Evolutionary conservation across 768 basidiomycete genomes (phyloP).

Genomic region (Rhodotorula paludigena): DNA sequence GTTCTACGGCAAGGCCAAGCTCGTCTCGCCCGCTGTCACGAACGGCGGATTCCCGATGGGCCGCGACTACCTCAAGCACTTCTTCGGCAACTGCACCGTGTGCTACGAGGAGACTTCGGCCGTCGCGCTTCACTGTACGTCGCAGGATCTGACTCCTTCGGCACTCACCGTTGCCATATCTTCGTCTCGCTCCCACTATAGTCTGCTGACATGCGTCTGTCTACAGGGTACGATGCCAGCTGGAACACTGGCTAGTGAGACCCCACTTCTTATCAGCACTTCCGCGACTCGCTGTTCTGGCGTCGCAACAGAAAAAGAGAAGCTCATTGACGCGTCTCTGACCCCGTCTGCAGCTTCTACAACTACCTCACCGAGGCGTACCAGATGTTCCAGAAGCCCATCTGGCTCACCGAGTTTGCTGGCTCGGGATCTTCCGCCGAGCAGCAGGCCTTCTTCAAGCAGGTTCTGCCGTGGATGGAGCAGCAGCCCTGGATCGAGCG

Average conservation of each 20-base stretch:
- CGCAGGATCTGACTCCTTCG: too few relatives aligned
- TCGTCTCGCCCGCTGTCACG: slow-evolving; percentile 36
- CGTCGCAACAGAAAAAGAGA: too few relatives aligned
- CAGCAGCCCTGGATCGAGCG: slow-evolving; percentile 23
- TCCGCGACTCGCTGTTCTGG: too few relatives aligned
- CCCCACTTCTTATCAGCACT: too few relatives aligned
- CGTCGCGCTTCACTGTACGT: slow-evolving; percentile 11
- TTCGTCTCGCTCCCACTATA: too few relatives aligned
- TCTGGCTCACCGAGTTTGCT: slow-evolving; percentile 28
- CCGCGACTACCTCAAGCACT: slow-evolving; percentile 7
- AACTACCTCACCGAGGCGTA: slow-evolving; percentile 13
- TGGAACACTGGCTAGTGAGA: too few relatives aligned
- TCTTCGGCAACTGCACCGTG: slow-evolving; percentile 12
- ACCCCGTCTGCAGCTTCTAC: not conserved
- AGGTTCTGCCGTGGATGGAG: slow-evolving; percentile 28
- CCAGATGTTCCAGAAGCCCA: not conserved
- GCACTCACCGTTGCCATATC: too few relatives aligned
- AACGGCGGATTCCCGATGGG: slow-evolving; percentile 21
- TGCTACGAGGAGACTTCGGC: slow-evolving; percentile 19
- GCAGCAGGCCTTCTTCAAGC: slow-evolving; percentile 31
- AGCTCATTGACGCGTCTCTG: too few relatives aligned
- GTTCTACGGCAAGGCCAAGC: slow-evolving; percentile 22
- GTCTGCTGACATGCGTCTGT: too few relatives aligned
- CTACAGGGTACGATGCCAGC: too few relatives aligned
- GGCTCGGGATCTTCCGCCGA: slow-evolving; percentile 19